Evolutionary conservation across 805 yeast species (phyloP), one percentile per base, ranked within the genome.

Genomic region (Hanseniaspora lachancei): DNA sequence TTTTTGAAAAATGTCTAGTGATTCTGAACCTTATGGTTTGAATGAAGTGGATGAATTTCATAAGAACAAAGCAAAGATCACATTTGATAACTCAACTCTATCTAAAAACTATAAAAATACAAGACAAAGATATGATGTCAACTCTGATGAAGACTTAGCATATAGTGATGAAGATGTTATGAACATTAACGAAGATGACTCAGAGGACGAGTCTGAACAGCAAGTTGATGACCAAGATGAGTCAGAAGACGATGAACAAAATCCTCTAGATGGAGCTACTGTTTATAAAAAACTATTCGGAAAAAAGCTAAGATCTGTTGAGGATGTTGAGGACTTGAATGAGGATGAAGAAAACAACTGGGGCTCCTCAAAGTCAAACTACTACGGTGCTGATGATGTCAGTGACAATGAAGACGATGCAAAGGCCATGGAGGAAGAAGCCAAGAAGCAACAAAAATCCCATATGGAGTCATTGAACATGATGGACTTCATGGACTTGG

Each of bases 361-460:
- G 78, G 78, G 78, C 66, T 60, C 68, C 52, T 72, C 68, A 61
- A 69, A 73, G 58, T 64, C 65, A 38, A 71, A 72, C 51, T 73
- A 72, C 70, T 61, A 86, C 75, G 67, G 95, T 60, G 78, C 76
- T n/a, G 78, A 66, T 64, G 74, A 72, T 49, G 60, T 70, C 4
- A 53, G 56, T 39, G 75, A 78, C 60, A 71, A 86, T 60, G 91
- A 83, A 35, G 95, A 81, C 54, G 82, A 80, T 35, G 85, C 87
- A 5, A 81, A 79, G 59, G 81, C 79, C 59, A 82, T 89, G 70
- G 93, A 91, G 57, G 81, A 80, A 62, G 97, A 93, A 69, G 97
- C 97, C 0, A 64, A 86, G 49, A 80, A 88, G 64, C 81, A 87
- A 61, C 97, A 89, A 70, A 85, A 84, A 71, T 76, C 78, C 61